These are phyloP conservation scores for Exophiala dermatitidis DNA, from an alignment of 2,329 filamentous ascomycete species.

Conservation along the genomic window DNA sequence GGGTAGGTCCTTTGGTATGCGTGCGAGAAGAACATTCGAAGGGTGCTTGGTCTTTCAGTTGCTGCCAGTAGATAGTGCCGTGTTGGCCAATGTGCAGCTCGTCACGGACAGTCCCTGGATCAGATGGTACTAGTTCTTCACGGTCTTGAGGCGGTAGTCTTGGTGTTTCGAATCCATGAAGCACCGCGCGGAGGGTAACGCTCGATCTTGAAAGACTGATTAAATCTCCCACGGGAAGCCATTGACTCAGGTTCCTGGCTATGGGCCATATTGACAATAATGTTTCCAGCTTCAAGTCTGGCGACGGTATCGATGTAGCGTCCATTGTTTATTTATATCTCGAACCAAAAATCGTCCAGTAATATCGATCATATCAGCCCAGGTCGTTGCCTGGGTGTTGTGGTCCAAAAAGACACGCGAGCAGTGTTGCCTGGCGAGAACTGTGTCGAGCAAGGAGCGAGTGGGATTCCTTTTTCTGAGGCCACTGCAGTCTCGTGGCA, in stretches of 20 bases:
- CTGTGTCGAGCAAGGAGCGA: background rate
- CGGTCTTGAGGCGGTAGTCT: background rate
- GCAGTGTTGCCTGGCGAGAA: conserved; percentile 61
- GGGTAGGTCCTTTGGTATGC: conserved; percentile 26
- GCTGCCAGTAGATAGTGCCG: conserved; percentile 29
- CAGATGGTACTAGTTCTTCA: background rate
- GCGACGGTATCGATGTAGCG: background rate
- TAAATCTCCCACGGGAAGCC: conserved; percentile 29
- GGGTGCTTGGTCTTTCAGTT: conserved; percentile 26
- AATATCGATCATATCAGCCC: conserved; percentile 60
- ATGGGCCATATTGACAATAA: conserved; percentile 30
- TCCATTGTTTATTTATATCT: background rate
- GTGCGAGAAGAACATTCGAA: conserved; percentile 27
- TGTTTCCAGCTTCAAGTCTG: conserved; percentile 18
- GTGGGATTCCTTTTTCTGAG: background rate
- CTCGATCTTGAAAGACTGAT: conserved; percentile 28
- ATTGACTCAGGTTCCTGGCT: conserved; percentile 23
- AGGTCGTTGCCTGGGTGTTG: conserved; percentile 98
- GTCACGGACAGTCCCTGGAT: conserved; percentile 6
- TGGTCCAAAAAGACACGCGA: conserved; percentile 96
- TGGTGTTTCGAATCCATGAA: conserved; percentile 29
- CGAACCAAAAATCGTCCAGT: no score
- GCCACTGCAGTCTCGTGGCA: no score
- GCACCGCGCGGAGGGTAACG: conserved; percentile 25
- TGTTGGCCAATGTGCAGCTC: conserved; percentile 29